Conservation (phyloP, 2,329 filamentous ascomycete species). For the Microcera coccophila region DNA sequence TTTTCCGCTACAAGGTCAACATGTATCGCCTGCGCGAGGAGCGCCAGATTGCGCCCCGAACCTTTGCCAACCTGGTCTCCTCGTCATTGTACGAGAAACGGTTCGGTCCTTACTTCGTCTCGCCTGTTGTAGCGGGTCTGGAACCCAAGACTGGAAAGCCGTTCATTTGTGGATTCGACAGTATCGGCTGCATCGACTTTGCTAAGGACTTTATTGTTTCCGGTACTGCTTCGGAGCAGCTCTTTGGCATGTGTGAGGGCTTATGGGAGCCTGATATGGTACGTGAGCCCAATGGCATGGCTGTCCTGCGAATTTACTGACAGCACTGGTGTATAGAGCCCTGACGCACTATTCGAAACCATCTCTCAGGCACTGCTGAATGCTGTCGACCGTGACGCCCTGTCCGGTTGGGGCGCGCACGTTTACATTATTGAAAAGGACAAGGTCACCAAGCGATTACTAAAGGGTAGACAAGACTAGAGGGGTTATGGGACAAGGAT, state of each 20-base stretch:
- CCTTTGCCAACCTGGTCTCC: conserved; percentile 93
- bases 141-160: conserved; percentile 91
- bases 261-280: conserved; percentile 98
- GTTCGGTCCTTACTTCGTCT: conserved; percentile 96
- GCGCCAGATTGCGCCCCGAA: conserved; percentile 89
- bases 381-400: conserved; percentile 91
- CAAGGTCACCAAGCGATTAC: conserved; percentile 97
- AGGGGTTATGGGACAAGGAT: conserved; percentile 13
- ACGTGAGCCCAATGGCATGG: conserved; percentile 33
- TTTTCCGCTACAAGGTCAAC: conserved; percentile 99
- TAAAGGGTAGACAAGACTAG: conserved; percentile 96
- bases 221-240: conserved; percentile 92
- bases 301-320: conserved; percentile 12
- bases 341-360: conserved; percentile 96
- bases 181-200: conserved; percentile 98
- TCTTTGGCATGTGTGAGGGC: conserved; percentile 98
- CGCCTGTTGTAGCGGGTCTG: conserved; percentile 88
- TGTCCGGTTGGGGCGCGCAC: conserved; percentile 97
- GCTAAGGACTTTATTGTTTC: conserved; percentile 99
- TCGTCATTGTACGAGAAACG: conserved; percentile 88
- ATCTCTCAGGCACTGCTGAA: conserved; percentile 94
- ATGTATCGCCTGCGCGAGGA: conserved; percentile 99
- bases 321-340: conserved; percentile 44
- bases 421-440: conserved; percentile 99
- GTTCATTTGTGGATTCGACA: conserved; percentile 98